Evolutionary conservation across 1,139 yeast species (phyloP), one percentile per base, ranked within the genome.

Genomic region (Citeromyces hawaiiensis): DNA sequence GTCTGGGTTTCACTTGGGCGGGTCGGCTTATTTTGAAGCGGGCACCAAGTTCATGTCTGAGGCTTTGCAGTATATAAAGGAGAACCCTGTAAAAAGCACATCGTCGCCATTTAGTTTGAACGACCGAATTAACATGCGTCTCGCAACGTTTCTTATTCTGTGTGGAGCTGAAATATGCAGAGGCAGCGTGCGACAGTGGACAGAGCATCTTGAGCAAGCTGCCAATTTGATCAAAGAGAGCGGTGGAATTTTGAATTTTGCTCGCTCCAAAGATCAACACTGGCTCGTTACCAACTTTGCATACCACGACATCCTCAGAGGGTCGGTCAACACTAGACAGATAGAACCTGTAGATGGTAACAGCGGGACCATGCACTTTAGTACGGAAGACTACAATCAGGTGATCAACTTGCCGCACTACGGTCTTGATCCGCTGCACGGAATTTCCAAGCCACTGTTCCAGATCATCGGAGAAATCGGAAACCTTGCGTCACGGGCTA

Each of bases 251-350:
- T 53, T 51, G 40, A 58, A 49, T 39, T 68, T 73, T 46, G 68
- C 68, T 43, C 65, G 65, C 44, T 64, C 66, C 46, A 63, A 63
- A 38, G 73, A 72, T 53, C 74, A 72, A 46, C 76, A 78, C 45
- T 83, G 91, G 83, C 63, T 83, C 42, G 74, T 81, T 19, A 74
- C 86, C n/a, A 82, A 79, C 55, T 83, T 81, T 58, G 87, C 87
- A 1, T 83, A 83, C 53, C 94, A 83, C 54, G 94, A 83, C 52
- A 68, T 83, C 34, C 62, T 81, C 46, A 76, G 91, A 1, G 68
- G 78, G 40, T 72, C 82, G 11, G 65, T 55, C 5, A 62, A 69
- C 38, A 73, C 72, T 40, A 54, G 78, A 38, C 76, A 76, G 1
- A 19, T 19, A 19, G 7, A 19, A 19, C 21, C 21, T 19, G 21